Conservation (phyloP, 495 filamentous ascomycete genomes). For the Talaromyces thailandensis region DNA sequence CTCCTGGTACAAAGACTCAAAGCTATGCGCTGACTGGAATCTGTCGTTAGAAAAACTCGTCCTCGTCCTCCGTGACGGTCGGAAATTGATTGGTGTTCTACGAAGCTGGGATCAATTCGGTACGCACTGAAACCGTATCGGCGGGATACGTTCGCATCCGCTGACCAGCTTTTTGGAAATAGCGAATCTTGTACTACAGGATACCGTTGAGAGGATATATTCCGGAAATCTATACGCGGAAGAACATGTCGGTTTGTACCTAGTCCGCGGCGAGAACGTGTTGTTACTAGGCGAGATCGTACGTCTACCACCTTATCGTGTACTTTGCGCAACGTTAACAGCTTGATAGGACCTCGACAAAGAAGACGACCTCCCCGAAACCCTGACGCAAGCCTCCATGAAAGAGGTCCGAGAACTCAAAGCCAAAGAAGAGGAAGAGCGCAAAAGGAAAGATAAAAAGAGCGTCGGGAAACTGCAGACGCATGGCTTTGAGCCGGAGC, state of each 20-base stretch:
- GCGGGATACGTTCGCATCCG: background rate
- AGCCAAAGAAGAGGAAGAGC: slow-evolving; percentile 55
- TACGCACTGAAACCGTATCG: slow-evolving; percentile 33
- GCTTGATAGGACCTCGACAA: slow-evolving; percentile 69
- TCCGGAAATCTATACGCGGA: slow-evolving; percentile 68
- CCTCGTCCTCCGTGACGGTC: slow-evolving; percentile 80
- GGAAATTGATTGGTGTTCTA: slow-evolving; percentile 86
- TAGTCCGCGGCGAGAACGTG: slow-evolving; percentile 92
- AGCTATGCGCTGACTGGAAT: slow-evolving; percentile 1
- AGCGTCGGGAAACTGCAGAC: slow-evolving; percentile 57
- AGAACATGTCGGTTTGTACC: slow-evolving; percentile 69
- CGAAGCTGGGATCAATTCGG: slow-evolving; percentile 98
- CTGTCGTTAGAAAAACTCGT: slow-evolving; percentile 76
- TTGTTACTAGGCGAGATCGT: slow-evolving; percentile 86
- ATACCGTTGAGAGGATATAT: slow-evolving; percentile 80
- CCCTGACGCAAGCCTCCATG: slow-evolving; percentile 55
- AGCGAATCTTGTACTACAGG: slow-evolving; percentile 93
- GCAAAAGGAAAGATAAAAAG: slow-evolving; percentile 64
- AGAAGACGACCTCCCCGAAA: slow-evolving; percentile 76
- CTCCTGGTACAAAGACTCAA: no score
- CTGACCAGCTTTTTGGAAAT: slow-evolving; percentile 2
- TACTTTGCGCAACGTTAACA: background rate
- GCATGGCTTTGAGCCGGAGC: slow-evolving; percentile 84
- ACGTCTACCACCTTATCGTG: slow-evolving; percentile 15
- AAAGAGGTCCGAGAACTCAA: slow-evolving; percentile 63